Conservation (phyloP, 1,284 basidiomycete species). For the Pyrrhoderma lamaoense region DNA sequence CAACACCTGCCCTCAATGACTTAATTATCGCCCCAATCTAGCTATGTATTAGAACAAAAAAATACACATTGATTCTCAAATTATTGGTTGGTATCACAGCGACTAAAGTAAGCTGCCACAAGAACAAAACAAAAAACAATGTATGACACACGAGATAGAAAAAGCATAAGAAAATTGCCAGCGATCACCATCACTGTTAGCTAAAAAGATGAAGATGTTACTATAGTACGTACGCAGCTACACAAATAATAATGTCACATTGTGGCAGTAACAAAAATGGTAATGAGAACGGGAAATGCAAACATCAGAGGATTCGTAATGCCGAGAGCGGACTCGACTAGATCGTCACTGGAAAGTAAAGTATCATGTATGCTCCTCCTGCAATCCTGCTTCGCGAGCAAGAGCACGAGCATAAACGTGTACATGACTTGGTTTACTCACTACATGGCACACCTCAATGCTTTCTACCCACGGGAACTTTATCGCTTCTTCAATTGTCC, state of each 20-base stretch:
- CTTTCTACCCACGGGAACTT: constrained; percentile 76
- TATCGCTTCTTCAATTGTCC: constrained; percentile 79
- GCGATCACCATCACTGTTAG: no score
- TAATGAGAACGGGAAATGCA: not conserved
- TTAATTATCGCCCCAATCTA: no score
- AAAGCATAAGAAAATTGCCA: not conserved
- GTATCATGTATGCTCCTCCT: not conserved
- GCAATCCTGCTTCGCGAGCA: constrained; percentile 23
- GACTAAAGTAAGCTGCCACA: not conserved
- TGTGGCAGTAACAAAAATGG: not conserved
- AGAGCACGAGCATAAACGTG: constrained; percentile 57
- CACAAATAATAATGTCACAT: no score
- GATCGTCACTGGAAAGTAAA: not conserved
- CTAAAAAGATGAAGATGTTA: no score
- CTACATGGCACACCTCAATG: constrained; percentile 70
- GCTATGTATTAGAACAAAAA: not conserved
- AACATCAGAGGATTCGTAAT: not conserved
- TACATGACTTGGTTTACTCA: constrained; percentile 54
- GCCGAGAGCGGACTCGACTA: not conserved
- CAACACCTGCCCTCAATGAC: no score
- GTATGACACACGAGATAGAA: constrained; percentile 7
- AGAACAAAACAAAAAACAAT: constrained; percentile 5
- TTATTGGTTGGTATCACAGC: constrained; percentile 9
- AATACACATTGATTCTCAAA: constrained; percentile 11
- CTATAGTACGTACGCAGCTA: no score